Percentiles rank a stretch among this genome's conserved stretches.
Conservation (phyloP, 2,329 filamentous ascomycete genomes). For the Xylaria multiplex region DNA sequence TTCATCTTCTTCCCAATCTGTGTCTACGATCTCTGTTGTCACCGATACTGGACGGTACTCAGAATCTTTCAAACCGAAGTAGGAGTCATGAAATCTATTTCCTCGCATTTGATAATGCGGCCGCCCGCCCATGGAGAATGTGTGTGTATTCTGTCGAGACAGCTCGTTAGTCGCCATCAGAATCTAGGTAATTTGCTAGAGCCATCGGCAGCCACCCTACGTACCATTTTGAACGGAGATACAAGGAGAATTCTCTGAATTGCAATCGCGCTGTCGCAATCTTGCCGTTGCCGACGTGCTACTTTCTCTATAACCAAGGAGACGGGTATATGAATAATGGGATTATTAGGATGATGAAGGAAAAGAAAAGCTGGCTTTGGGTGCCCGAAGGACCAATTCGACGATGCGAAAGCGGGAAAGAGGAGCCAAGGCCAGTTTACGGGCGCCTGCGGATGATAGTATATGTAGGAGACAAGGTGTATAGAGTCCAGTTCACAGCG, state of each 20-base stretch:
- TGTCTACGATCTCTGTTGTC: constrained; percentile 81
- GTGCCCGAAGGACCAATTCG: constrained; percentile 43
- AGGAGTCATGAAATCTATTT: constrained; percentile 63
- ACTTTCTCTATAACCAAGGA: constrained; percentile 45
- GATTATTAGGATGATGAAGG: constrained; percentile 36
- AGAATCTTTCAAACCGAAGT: constrained; percentile 68
- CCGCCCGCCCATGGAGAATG: constrained; percentile 45
- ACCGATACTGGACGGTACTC: constrained; percentile 72
- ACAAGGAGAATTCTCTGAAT: constrained; percentile 30
- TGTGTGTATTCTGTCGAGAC: constrained; percentile 44
- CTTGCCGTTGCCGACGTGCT: constrained; percentile 49
- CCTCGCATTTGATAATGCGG: constrained; percentile 63
- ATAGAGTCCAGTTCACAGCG: constrained; percentile 36
- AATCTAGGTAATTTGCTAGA: not conserved
- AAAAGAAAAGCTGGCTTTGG: constrained; percentile 46
- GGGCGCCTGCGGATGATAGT: constrained; percentile 44
- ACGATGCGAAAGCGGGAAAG: constrained; percentile 49
- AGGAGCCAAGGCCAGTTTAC: constrained; percentile 42
- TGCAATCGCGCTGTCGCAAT: constrained; percentile 43
- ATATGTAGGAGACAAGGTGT: constrained; percentile 45
- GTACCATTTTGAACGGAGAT: constrained; percentile 39
- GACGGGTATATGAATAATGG: constrained; percentile 45
- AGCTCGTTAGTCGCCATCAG: constrained; percentile 34
- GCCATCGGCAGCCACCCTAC: constrained; percentile 10
- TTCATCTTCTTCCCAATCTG: constrained; percentile 76